phyloP scores from a whole-genome alignment of 306 rosid genomes.

The Cucumis sativus region Cucumber_9930_V3 NC_026661.2:3096001-3096500 shows the following conservation, averaged over 20 bases:
- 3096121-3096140: slow-evolving; percentile 83
- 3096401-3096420: background rate
- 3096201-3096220: slow-evolving; percentile 38
- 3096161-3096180: slow-evolving; percentile 93
- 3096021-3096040: slow-evolving; percentile 14
- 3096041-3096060: slow-evolving; percentile 14
- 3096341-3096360: background rate
- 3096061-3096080: slow-evolving; percentile 14
- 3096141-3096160: slow-evolving; percentile 86
- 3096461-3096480: slow-evolving; percentile 99
- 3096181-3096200: slow-evolving; percentile 68
- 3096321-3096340: background rate
- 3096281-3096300: background rate
- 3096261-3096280: slow-evolving; percentile 36
- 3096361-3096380: background rate
- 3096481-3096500: slow-evolving; percentile 93
- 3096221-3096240: slow-evolving; percentile 53
- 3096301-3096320: background rate
- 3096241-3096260: slow-evolving; percentile 76
- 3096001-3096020: slow-evolving; percentile 50
- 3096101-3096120: slow-evolving; percentile 93
- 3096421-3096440: background rate
- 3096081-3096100: slow-evolving; percentile 70
- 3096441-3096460: slow-evolving; percentile 26
- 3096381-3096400: background rate